A percentile compares a stretch with the other conserved stretches of the same genome.
phyloP scores from a whole-genome alignment of 441 rosid genomes.

The Macaranga tanarius region DNA sequence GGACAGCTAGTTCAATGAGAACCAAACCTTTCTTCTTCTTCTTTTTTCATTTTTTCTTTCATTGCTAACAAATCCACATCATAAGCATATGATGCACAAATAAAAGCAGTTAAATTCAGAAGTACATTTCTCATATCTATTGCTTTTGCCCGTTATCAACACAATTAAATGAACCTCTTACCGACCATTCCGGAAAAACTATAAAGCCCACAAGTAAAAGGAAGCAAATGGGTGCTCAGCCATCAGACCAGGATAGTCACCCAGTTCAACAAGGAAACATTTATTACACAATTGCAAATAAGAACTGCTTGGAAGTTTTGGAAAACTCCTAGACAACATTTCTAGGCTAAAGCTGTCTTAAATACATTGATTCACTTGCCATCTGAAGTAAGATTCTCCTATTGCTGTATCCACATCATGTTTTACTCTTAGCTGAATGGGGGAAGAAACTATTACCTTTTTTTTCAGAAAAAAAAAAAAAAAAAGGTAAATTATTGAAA shows the following conservation, averaged over 20 bases:
- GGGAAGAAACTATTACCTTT: too few species aligned
- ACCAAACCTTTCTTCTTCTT: background rate
- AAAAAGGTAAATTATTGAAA: background rate
- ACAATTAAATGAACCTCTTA: background rate
- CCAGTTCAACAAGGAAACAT: constrained; percentile 3
- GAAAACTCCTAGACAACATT: background rate
- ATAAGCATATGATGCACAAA: background rate
- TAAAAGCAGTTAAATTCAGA: background rate
- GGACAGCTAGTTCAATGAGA: constrained; percentile 4
- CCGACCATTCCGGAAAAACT: background rate
- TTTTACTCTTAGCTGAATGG: background rate
- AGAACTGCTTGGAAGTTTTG: background rate
- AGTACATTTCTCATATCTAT: background rate
- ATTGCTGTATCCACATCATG: background rate
- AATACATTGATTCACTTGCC: background rate
- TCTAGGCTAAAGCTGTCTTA: background rate
- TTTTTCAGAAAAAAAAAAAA: too few species aligned
- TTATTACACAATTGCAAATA: background rate
- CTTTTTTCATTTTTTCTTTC: background rate
- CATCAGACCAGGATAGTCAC: background rate
- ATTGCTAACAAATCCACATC: background rate
- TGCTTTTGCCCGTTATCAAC: background rate
- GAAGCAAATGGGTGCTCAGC: background rate
- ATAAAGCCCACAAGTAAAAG: background rate
- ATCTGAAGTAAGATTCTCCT: background rate